Base-by-base conservation (phyloP, 371 early-diverging fungal species). In the Batrachochytrium dendrobatidis region DNA sequence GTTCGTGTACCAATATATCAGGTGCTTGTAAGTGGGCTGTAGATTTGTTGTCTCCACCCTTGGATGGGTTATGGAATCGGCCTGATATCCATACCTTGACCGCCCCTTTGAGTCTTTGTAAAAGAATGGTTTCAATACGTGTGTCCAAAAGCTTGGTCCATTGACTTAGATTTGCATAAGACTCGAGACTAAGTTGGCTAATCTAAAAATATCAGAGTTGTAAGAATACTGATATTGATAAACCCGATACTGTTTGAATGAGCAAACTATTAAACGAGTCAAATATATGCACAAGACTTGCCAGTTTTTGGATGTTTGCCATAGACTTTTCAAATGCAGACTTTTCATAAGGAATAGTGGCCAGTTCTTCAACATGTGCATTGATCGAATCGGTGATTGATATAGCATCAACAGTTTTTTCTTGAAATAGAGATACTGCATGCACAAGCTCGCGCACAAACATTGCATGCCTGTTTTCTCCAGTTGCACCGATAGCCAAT, bases 391-490 rank as follows among this genome's bases (percentile, higher is more conserved):
- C 90, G 64, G 88, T 83, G 49, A 89, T 84, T 15, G 81, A 66
- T 43, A 96, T 86, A 49, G 93, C 81, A 0, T 84, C 68, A 63
- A 88, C 90, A 3, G 90, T 89, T 71, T 98, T 97, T 63, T 95
- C 95, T 69, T 95, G 96, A 80, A 94, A 94, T n/a, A 86, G 75
- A 20, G 89, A 85, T 2, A 98, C 92, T 0, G 84, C 84, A 26
- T 83, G 81, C 1, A 93, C 89, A 70, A 98, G 92, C 53, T 95
- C 95, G 43, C 92, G 86, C 17, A 98, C 98, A 81, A 94, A 97
- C 62, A 81, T 82, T 8, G 92, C 86, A 61, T 95, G 92, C 33
- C 90, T 83, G 67, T 88, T 90, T 63, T 94, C 92, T 22, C 84
- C 76, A 22, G 44, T 20, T 5, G 51, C 25, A 10, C 54, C 63